Conservation (phyloP, 768 basidiomycete species). For the Podaxis sp. region DNA sequence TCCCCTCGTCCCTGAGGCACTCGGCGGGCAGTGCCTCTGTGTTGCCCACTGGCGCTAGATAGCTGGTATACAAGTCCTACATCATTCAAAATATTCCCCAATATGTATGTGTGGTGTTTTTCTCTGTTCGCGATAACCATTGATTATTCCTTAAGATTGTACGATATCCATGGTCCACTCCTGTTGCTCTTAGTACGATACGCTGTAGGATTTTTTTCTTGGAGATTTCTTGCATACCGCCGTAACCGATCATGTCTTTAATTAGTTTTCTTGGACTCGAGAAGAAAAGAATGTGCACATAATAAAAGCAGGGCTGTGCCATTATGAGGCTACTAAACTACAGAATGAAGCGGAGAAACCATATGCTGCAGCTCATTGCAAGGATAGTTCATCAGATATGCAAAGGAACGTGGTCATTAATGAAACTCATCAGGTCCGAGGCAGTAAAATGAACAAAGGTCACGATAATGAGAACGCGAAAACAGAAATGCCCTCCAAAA, state of each 20-base stretch:
- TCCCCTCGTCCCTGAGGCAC: not conserved
- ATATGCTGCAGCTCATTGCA: not conserved
- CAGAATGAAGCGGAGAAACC: not conserved
- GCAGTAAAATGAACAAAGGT: not conserved
- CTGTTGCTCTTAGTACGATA: not conserved
- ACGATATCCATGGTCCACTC: not conserved
- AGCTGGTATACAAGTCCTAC: not conserved
- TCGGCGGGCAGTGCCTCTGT: not conserved
- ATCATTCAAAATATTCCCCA: not conserved
- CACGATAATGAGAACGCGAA: not conserved
- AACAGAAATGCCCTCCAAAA: not conserved
- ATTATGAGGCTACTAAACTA: not conserved
- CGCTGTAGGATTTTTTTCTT: not conserved
- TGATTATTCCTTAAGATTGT: not conserved
- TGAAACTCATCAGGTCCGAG: not conserved
- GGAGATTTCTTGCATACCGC: not conserved
- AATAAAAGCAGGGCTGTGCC: not conserved
- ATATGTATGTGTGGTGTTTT: not conserved
- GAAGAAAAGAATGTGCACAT: not conserved
- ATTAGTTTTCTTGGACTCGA: not conserved
- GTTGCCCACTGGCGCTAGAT: not conserved
- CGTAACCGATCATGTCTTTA: not conserved
- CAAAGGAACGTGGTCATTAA: not conserved
- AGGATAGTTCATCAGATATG: slow-evolving; percentile 2
- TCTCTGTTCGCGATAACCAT: not conserved